Conservation (phyloP, 2,329 filamentous ascomycete genomes). For the Colletotrichum somersetense region DNA sequence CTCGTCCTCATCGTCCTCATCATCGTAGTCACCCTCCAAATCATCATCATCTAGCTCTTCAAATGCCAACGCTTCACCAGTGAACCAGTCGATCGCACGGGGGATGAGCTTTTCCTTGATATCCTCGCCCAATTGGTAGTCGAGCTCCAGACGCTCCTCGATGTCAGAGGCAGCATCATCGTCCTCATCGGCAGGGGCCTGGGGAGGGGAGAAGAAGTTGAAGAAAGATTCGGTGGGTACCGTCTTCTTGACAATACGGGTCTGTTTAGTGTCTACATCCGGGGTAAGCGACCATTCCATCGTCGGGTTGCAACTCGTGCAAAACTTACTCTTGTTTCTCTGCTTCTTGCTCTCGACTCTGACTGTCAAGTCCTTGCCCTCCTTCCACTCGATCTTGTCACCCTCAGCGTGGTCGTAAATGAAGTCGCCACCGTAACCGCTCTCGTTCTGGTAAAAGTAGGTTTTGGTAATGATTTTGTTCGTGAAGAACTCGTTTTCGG, state of each 20-base stretch:
- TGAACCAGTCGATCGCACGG: conserved; percentile 99
- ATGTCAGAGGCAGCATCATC: conserved; percentile 89
- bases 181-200: conserved; percentile 80
- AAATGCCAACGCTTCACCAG: conserved; percentile 95
- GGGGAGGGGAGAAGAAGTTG: conserved; percentile 98
- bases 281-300: conserved; percentile 3
- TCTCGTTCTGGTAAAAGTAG: conserved; percentile 99
- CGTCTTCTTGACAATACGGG: conserved; percentile 98
- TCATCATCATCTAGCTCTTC: conserved; percentile 92
- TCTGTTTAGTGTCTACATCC: conserved; percentile 94
- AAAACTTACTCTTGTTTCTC: conserved; percentile 91
- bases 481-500: conserved; percentile 94
- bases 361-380: conserved; percentile 92
- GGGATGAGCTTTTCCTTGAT: conserved; percentile 99
- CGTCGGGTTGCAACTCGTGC: neutral
- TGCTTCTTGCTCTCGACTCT: conserved; percentile 99
- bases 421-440: conserved; percentile 97
- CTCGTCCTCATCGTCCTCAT: conserved; percentile 93
- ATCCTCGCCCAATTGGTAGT: conserved; percentile 98
- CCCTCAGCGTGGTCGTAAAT: conserved; percentile 99
- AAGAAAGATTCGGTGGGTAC: conserved; percentile 98
- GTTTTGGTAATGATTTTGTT: conserved; percentile 99
- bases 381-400: conserved; percentile 97
- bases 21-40: conserved; percentile 83
- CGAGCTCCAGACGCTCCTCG: conserved; percentile 96